Evolutionary conservation across 768 basidiomycete genomes (phyloP), one percentile per base, ranked within the genome.

Genomic region (Fistulinella prunicolor): DNA sequence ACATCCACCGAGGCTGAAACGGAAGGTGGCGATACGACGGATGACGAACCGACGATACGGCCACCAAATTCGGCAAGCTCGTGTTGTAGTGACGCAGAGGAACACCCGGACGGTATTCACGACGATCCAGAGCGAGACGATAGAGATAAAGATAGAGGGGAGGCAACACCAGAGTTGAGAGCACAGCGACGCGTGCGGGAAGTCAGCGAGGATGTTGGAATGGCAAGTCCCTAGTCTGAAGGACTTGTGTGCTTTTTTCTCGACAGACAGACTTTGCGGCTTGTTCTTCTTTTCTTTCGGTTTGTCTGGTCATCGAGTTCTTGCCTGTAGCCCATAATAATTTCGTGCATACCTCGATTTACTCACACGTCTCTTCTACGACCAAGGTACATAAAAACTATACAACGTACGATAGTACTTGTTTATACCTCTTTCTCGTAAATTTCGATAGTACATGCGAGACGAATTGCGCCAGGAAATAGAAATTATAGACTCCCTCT

Each of bases 21-120:
- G 2, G 79, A 76, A 41, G 72, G 78, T 39, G 83, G 78, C 30
- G 77, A 75, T 49, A 82, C 79, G 45, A 87, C 86, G 20, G 86
- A 88, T 49, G 86, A 89, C 51, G 86, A 89, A 62, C 86, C 86
- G n/a, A 89, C 86, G n/a, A 86, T 89, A 53, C 75, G 84, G 23
- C 80, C 80, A 10, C 63, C 66, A 6, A 66, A 69, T 45, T 75
- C 75, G 10, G 64, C 64, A 19, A 65, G 65, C 13, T 73, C 70
- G 3, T 73, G 63, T 24, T 68, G 65, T 34, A 67, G 66, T 34
- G 74, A 74, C 48, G 63, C 56, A n/a, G 66, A 68, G 22, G 73
- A 71, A 30, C 51, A 60, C 1, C 63, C 66, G 22, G 49, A 58
- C 20, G 51, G 38, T 7, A 44, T 55, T 20, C 29, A 34, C 4